Evolutionary conservation across 495 filamentous ascomycete species (phyloP).

Genomic region (Aeminium ludgeri): DNA sequence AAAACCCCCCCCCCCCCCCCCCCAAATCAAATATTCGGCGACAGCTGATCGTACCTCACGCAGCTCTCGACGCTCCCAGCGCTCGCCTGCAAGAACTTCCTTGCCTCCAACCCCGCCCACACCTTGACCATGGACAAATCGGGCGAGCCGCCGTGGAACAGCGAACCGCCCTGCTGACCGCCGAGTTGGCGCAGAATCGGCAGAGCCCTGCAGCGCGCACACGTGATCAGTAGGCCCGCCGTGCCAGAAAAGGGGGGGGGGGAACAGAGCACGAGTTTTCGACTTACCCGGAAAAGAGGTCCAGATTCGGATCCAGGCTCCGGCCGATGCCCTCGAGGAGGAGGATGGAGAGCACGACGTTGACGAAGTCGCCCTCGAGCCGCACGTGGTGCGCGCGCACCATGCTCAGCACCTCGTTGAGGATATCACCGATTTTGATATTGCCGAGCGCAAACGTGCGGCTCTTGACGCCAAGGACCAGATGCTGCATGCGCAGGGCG

Average conservation of each 20-base stretch:
- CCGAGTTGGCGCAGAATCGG: slow-evolving; percentile 85
- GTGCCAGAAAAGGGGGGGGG: no score
- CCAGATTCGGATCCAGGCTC: slow-evolving; percentile 66
- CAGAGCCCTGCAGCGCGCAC: slow-evolving; percentile 43
- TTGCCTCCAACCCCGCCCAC: slow-evolving; percentile 81
- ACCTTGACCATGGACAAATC: slow-evolving; percentile 89
- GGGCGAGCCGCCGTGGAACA: slow-evolving; percentile 29
- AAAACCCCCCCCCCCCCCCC: no score
- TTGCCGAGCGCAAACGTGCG: slow-evolving; percentile 83
- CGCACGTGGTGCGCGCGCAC: slow-evolving; percentile 86
- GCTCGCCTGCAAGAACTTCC: slow-evolving; percentile 72
- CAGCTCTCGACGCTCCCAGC: slow-evolving; percentile 57
- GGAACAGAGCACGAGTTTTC: neutral
- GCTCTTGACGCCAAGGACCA: slow-evolving; percentile 78
- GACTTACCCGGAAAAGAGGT: slow-evolving; percentile 67
- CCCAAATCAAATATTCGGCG: slow-evolving; percentile 29
- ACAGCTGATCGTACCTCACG: slow-evolving; percentile 30
- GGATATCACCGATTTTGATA: slow-evolving; percentile 88
- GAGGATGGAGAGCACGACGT: slow-evolving; percentile 90
- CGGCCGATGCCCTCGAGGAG: slow-evolving; percentile 90
- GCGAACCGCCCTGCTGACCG: slow-evolving; percentile 50
- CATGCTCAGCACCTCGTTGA: slow-evolving; percentile 82
- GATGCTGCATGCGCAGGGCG: slow-evolving; percentile 87
- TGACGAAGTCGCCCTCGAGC: slow-evolving; percentile 94
- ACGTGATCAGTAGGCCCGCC: no score